Evolutionary conservation across 2,329 filamentous ascomycete genomes (phyloP).

Genomic region (Penicillium sp.): DNA sequence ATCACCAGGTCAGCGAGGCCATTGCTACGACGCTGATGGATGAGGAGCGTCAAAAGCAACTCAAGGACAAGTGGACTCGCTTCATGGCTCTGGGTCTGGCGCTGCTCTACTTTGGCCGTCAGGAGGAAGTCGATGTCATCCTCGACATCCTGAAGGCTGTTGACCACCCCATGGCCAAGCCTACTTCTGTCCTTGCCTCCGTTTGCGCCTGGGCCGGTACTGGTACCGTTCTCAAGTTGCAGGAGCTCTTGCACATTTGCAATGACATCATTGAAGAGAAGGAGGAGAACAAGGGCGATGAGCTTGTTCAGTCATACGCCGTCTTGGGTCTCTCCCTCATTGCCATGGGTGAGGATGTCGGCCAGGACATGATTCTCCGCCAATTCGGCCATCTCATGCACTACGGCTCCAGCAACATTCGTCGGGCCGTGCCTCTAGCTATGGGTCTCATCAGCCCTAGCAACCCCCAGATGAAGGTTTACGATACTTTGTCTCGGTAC

Average conservation of each 20-base stretch:
- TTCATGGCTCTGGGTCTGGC: constrained; percentile 95
- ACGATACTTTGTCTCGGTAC: constrained; percentile 96
- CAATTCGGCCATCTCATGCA: constrained; percentile 99
- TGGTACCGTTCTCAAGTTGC: constrained; percentile 93
- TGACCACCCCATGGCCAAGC: constrained; percentile 94
- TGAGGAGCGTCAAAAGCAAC: constrained; percentile 83
- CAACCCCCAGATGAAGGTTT: constrained; percentile 99
- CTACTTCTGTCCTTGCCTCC: constrained; percentile 90
- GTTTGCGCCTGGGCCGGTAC: constrained; percentile 99
- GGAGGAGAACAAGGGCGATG: constrained; percentile 92
- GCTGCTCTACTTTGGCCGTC: constrained; percentile 90
- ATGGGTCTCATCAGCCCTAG: constrained; percentile 97
- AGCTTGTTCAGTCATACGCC: constrained; percentile 93
- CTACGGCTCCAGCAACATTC: constrained; percentile 96
- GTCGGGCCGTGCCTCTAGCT: constrained; percentile 90
- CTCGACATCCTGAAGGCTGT: constrained; percentile 95
- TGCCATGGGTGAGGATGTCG: constrained; percentile 97
- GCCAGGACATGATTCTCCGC: constrained; percentile 97
- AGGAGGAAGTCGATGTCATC: constrained; percentile 98
- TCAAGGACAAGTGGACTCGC: constrained; percentile 97
- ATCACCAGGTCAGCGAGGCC: constrained; percentile 87
- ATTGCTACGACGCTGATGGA: constrained; percentile 93
- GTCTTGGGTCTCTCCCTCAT: constrained; percentile 93
- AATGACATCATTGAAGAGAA: constrained; percentile 96
- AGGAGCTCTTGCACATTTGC: constrained; percentile 96